Base-by-base conservation (phyloP, 2,329 filamentous ascomycete genomes). In the Amphichorda felina region DNA sequence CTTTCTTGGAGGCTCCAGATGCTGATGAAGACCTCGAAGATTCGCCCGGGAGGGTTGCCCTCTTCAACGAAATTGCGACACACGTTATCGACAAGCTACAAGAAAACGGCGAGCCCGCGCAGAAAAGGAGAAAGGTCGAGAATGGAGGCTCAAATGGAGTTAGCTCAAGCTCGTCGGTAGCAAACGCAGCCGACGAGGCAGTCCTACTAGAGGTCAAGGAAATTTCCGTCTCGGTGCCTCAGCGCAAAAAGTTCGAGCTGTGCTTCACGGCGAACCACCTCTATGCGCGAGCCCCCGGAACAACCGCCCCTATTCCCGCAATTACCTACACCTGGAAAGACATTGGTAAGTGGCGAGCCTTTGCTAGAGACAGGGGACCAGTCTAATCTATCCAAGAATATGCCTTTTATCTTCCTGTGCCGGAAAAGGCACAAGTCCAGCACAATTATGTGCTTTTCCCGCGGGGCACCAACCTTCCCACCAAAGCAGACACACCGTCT, bases 161-260 rank as follows among this genome's bases (percentile, higher is more conserved):
- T 7, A 14, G 11, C 34, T 18, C 35, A 35, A 38, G 15, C 46
- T 45, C 35, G 40, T 42, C 38, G 36, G 43, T 35, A 25, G 34
- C 37, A 13, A 48, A 45, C 30, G 61, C 68, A 1, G 58, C 60
- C 2, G 55, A 60, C 5, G 73, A 79, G 44, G 46, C 61, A 6
- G 55, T 79, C 0, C 53, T 79, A 18, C 59, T 80, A 14, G 70
- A 71, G 42, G 62, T 81, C 40, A 77, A 75, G 51, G 77, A 80
- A 30, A 75, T 82, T 15, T 81, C 75, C 0, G 63, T 81, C n/a
- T 71, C 74, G 1, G 64, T 79, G 4, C 78, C 78, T 0, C 73
- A 77, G 56, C 64, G 78, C 42, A 82, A 82, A 56, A 82, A 81
- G 54, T 75, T 75, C 44, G 72, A 75, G 43, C 52, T 82, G 8